Base-by-base conservation (phyloP, 164 flowering plant species). In the Protea cynaroides region DNA sequence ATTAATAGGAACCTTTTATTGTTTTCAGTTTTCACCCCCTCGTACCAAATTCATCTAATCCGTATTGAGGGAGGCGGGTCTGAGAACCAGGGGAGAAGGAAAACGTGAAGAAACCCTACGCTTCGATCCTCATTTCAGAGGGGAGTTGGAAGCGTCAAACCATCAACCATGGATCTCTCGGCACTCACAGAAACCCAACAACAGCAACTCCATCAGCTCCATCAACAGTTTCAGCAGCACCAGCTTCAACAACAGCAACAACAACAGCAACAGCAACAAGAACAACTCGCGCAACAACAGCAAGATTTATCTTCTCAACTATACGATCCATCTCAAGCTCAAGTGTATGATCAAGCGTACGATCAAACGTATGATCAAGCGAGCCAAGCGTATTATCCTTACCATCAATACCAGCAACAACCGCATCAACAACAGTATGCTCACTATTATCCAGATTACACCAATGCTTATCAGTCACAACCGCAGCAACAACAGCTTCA, bases 161-260 rank as follows among this genome's bases (percentile, higher is more conserved):
- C n/a, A n/a, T n/a, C n/a, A 62, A 23, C 57, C 56, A 77, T 77
- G 80, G 80, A 77, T 69, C 67, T 64, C 43, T 68, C 80, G 0
- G 22, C 75, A 18, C 71, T 71, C 46, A 40, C 75, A 18, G 77
- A 77, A 63, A 46, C 73, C 7, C 75, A 77, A 56, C 73, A 69
- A 19, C 75, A 73, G 43, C 69, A 66, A 14, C 70, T 64, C 23
- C 71, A 60, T 24, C 74, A 71, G 34, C 58, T 66, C 67, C 71
- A 74, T 14, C 71, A 70, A 60, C 70, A 74, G 22, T 68, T 66
- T 18, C 68, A 66, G 34, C 25, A 66, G 21, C 63, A 59, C 18
- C 57, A 61, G 18, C 62, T 62, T 7, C 69, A 72, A 25, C 65
- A 65, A 25, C 73, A 70, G 12, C 76, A 58, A 11, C 74, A 75